Evolutionary conservation across 208 protist genomes (phyloP).

Genomic region (Acanthamoeba castellanii): DNA sequence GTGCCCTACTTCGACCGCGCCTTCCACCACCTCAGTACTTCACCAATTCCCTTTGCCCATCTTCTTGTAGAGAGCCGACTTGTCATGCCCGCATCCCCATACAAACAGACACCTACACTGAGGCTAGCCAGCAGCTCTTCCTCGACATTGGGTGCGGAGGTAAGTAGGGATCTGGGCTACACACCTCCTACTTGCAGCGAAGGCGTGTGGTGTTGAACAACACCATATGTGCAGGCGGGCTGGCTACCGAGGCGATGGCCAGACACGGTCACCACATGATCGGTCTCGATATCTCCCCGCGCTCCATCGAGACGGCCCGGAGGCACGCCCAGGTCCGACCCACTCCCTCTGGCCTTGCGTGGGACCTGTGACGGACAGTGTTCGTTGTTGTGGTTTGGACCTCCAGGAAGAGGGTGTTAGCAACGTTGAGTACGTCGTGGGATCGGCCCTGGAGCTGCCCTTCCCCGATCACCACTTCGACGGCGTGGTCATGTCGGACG

Average conservation of each 20-base stretch:
- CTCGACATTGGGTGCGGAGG: constrained; percentile 26
- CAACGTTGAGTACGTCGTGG: constrained; percentile 39
- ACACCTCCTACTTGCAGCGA: neutral
- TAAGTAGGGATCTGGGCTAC: neutral
- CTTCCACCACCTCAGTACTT: neutral
- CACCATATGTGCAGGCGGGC: neutral
- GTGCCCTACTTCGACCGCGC: constrained; percentile 46
- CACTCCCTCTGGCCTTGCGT: too few species aligned
- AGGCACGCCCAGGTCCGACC: neutral
- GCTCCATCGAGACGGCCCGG: constrained; percentile 20
- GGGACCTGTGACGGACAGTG: too few species aligned
- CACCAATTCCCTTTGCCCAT: neutral
- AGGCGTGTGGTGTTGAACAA: neutral
- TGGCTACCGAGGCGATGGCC: constrained; percentile 12
- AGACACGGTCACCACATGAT: constrained; percentile 5
- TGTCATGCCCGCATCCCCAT: neutral
- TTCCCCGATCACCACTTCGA: constrained; percentile 15
- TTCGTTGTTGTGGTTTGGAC: too few species aligned
- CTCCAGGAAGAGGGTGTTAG: neutral
- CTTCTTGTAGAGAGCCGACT: too few species aligned
- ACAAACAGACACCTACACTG: neutral
- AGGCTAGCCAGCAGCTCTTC: neutral
- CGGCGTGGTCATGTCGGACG: constrained; percentile 53
- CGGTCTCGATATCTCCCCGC: constrained; percentile 10
- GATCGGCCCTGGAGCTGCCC: neutral